Conservation (phyloP, 2,329 filamentous ascomycete genomes). For the Aspergillus hiratsukae region DNA sequence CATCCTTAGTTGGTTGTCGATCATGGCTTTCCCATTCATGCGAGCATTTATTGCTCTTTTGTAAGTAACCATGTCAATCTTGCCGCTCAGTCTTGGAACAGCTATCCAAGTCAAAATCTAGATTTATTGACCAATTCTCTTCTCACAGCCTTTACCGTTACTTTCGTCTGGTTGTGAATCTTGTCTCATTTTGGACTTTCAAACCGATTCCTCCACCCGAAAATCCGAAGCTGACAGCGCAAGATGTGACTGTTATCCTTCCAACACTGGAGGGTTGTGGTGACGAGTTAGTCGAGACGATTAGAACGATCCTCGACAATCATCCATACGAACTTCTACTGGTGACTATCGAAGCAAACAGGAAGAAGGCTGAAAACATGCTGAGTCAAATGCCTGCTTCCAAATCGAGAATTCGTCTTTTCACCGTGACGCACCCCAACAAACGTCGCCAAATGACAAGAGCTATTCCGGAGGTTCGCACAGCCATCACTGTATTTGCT, state of each 20-base stretch:
- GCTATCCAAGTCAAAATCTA: not conserved
- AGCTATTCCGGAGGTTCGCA: slow-evolving; percentile 79
- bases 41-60: slow-evolving; percentile 40
- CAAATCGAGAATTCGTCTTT: slow-evolving; percentile 65
- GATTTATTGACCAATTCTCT: slow-evolving; percentile 6
- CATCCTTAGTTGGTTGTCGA: slow-evolving; percentile 5
- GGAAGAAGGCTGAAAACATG: slow-evolving; percentile 63
- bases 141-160: slow-evolving; percentile 75
- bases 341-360: slow-evolving; percentile 80
- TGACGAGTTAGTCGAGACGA: slow-evolving; percentile 74
- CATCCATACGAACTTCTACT: slow-evolving; percentile 68
- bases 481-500: slow-evolving; percentile 82
- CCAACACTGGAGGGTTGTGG: slow-evolving; percentile 87
- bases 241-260: slow-evolving; percentile 91
- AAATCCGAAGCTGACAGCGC: slow-evolving; percentile 70
- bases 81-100: slow-evolving; percentile 3
- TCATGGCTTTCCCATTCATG: slow-evolving; percentile 37
- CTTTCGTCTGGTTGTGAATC: slow-evolving; percentile 76
- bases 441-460: slow-evolving; percentile 92
- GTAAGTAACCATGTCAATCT: slow-evolving; percentile 25
- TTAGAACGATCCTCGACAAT: slow-evolving; percentile 54
- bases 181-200: slow-evolving; percentile 80
- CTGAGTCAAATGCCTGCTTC: slow-evolving; percentile 50
- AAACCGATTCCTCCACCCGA: slow-evolving; percentile 77
- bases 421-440: slow-evolving; percentile 80